Evolutionary conservation across 768 basidiomycete species (phyloP), one percentile per base, ranked within the genome.

Genomic region (Psilocybe sp.): DNA sequence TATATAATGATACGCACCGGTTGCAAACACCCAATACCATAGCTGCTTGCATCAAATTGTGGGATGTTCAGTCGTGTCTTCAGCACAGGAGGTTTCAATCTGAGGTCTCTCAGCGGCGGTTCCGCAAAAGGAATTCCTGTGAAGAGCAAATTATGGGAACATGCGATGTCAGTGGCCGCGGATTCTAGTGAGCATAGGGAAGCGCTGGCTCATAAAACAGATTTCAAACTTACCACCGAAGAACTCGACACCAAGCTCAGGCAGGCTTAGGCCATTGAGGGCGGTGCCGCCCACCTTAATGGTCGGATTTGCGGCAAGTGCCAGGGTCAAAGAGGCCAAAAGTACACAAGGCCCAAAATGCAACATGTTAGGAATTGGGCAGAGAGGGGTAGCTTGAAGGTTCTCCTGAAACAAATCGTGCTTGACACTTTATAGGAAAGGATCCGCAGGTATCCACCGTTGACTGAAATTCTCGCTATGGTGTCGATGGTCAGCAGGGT

Each of bases 81-180:
- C 3, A 75, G 64, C 0, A 79, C 66, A 4, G 77, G 72, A 10
- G 69, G 67, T 18, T 69, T 64, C 52, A 80, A 67, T 32, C 79
- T 69, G 14, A 77, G 55, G 18, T 65, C 40, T 1, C 76, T 76
- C 23, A 78, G 38, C 5, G 80, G 79, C 6, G 78, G 73, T 50
- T 80, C 69, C 11, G 76, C 79, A 49, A 68, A 82, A 2, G 78
- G 79, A 33, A 82, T 77, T 13, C 71, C 77, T 70, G 56, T 10
- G 23, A 3, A 28, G 23, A 28, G 23, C 7, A 4, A n/a, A 28
- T 28, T 28, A 28, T 28, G 23, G 7, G 4, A 7, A 28, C 23
- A 28, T 28, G 23, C 23, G 23, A 28, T 3, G 3, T 28, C 23
- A 28, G 23, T 28, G 7, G 7, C 7, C 7, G 23, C 23, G 7